These are phyloP conservation scores for Metroxylon sagu DNA, from an alignment of 176 grass and related monocot genomes.

Conservation along the genomic window DNA sequence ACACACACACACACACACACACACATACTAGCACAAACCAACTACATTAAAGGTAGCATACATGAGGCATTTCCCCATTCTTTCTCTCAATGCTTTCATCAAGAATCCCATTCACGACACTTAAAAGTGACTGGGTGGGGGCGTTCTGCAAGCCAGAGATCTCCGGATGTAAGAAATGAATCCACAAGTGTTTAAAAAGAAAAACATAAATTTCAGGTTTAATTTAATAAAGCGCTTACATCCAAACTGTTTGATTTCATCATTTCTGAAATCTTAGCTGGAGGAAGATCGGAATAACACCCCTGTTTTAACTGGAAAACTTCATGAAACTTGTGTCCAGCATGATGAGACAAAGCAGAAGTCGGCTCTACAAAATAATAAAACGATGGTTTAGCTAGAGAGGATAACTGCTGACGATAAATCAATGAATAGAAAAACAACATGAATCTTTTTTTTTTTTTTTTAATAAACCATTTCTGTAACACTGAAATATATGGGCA, in stretches of 20 bases:
- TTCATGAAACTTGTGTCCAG: conserved; percentile 62
- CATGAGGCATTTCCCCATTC: conserved; percentile 68
- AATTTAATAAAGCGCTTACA: conserved; percentile 28
- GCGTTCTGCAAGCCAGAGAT: conserved; percentile 43
- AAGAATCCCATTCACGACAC: conserved; percentile 54
- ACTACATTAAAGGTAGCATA: conserved; percentile 63
- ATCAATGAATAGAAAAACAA: no score
- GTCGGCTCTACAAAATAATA: conserved; percentile 29
- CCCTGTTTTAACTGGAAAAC: conserved; percentile 53
- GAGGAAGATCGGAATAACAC: conserved; percentile 49
- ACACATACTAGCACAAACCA: conserved; percentile 47
- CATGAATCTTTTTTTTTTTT: no score
- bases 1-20: conserved; percentile 4
- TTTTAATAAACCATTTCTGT: no score
- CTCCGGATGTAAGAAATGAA: conserved; percentile 3
- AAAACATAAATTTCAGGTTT: background rate
- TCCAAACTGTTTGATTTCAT: conserved; percentile 64
- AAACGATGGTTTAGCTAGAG: conserved; percentile 6
- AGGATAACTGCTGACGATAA: background rate
- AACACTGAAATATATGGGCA: no score
- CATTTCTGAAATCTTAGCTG: conserved; percentile 57
- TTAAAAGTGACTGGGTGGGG: conserved; percentile 68
- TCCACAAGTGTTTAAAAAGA: conserved; percentile 3
- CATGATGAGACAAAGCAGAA: conserved; percentile 31
- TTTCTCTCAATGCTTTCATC: conserved; percentile 64